Evolutionary conservation across 345 rosid species (phyloP).

Genomic region (Lumnitzera littorea): DNA sequence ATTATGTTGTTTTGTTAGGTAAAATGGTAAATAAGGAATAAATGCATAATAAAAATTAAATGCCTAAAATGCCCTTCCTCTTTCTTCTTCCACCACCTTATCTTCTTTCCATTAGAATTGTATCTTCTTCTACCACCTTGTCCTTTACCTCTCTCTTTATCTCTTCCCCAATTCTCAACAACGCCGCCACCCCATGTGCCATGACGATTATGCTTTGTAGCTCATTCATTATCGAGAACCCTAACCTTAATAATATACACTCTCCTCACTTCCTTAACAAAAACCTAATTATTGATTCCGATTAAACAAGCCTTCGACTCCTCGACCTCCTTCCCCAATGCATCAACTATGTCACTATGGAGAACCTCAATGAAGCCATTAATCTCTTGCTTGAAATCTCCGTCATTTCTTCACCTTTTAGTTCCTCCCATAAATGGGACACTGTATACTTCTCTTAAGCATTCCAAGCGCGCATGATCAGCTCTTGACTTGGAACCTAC

Average conservation of each 20-base stretch:
- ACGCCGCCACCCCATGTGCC: too few relatives aligned
- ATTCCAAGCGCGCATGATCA: constrained; percentile 75
- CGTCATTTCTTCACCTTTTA: constrained; percentile 77
- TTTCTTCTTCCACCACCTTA: constrained; percentile 3
- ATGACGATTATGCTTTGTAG: constrained; percentile 52
- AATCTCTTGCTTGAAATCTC: constrained; percentile 71
- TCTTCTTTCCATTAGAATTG: constrained; percentile 21
- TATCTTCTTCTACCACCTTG: constrained; percentile 40
- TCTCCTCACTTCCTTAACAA: constrained; percentile 42
- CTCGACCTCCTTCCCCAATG: constrained; percentile 75
- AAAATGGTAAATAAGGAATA: too few relatives aligned
- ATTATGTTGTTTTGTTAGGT: too few relatives aligned
- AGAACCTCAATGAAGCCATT: constrained; percentile 57
- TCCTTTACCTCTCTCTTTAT: constrained; percentile 1
- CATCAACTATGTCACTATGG: constrained; percentile 78
- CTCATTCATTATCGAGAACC: constrained; percentile 32
- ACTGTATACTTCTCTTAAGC: constrained; percentile 86
- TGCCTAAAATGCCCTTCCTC: too few relatives aligned
- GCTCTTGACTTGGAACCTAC: constrained; percentile 54
- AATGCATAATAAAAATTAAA: too few relatives aligned
- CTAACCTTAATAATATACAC: constrained; percentile 10
- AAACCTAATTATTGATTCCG: background rate
- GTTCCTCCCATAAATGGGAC: constrained; percentile 80
- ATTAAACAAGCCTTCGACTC: constrained; percentile 45
- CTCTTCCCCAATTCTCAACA: background rate